phyloP scores from a whole-genome alignment of 2,329 filamentous ascomycete genomes.

The Emergomyces pasteurianus region DNA sequence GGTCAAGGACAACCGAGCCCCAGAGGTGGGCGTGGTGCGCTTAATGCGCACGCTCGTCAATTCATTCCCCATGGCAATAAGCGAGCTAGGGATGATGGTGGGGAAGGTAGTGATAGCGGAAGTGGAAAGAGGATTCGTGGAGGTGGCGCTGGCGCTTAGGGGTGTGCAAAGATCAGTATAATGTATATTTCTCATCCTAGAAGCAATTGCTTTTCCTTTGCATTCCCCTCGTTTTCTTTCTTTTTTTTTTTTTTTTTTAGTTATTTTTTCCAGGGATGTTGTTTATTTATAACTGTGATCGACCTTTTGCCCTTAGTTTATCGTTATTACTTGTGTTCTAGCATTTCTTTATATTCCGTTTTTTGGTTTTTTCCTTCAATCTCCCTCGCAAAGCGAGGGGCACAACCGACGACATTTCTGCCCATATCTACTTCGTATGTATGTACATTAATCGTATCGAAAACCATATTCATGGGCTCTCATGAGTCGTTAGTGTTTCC shows the following conservation, averaged over 20 bases:
- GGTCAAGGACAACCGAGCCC: constrained; percentile 19
- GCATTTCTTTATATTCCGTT: neutral
- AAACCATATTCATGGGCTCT: neutral
- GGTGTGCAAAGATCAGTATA: constrained; percentile 10
- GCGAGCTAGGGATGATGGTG: constrained; percentile 42
- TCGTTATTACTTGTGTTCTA: neutral
- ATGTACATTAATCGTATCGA: neutral
- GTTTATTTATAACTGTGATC: neutral
- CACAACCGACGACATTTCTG: neutral
- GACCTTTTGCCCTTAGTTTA: neutral
- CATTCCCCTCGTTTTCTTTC: constrained; percentile 3
- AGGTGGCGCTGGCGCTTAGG: constrained; percentile 14
- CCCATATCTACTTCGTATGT: neutral
- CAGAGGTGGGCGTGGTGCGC: constrained; percentile 23
- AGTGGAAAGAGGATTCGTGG: constrained; percentile 39
- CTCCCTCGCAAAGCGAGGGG: neutral
- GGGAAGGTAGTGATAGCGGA: constrained; percentile 23
- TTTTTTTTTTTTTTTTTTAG: neutral
- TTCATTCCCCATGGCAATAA: constrained; percentile 49
- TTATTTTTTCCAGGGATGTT: no score
- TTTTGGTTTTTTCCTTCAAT: neutral
- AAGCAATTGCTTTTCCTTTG: constrained; percentile 1
- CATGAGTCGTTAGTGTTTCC: neutral
- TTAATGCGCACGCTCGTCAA: constrained; percentile 41
- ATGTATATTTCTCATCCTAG: constrained; percentile 9